These are phyloP conservation scores for Fraxinus latifolia DNA, from an alignment of 305 asterid genomes.

Conservation along the genomic window DNA sequence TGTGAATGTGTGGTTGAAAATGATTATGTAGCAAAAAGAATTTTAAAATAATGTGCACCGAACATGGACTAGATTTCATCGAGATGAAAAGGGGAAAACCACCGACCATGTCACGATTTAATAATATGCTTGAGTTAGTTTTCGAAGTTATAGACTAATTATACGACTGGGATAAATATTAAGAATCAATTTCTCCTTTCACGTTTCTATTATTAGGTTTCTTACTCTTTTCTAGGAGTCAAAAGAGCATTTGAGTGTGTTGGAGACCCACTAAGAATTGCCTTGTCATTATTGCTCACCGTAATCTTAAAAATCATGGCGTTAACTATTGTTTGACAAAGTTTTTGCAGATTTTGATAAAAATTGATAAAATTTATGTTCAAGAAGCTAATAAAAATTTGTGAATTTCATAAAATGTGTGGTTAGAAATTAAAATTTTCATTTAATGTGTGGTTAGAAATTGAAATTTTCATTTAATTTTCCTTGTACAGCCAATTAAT, in stretches of 20 bases:
- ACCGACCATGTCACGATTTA: not conserved
- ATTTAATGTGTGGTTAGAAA: not conserved
- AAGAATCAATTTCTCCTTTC: not conserved
- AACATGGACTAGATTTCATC: too few species aligned
- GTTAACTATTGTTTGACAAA: not conserved
- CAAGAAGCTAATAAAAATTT: too few species aligned
- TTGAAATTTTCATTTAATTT: too few species aligned
- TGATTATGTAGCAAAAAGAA: too few species aligned
- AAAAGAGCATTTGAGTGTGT: not conserved
- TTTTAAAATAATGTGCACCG: too few species aligned
- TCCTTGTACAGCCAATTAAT: not conserved
- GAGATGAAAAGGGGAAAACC: not conserved
- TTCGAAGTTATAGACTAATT: not conserved
- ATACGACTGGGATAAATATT: not conserved
- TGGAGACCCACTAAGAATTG: not conserved
- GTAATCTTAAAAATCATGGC: not conserved
- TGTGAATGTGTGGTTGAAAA: too few species aligned
- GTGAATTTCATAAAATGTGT: not conserved
- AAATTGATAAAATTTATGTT: too few species aligned
- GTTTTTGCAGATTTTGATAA: not conserved
- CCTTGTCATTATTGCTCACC: not conserved
- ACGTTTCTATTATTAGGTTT: not conserved
- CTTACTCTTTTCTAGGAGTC: not conserved
- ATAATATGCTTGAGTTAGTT: not conserved
- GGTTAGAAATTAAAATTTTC: not conserved